phyloP scores from a whole-genome alignment of 106 monocot species.

The Dendrobium catenatum region DNA sequence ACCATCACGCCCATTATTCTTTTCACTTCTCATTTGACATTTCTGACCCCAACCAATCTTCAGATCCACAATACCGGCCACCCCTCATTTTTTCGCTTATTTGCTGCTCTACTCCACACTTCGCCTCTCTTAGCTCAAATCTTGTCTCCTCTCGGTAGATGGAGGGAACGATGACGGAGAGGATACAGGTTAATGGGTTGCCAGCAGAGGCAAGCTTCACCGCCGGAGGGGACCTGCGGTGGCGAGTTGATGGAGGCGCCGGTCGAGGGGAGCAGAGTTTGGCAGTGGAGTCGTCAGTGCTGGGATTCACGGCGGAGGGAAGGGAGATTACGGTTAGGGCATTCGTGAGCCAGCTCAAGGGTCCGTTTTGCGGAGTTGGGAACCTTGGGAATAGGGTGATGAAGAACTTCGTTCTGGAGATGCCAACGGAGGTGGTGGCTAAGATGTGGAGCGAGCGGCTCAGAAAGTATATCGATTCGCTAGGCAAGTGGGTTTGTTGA shows the following conservation, averaged over 20 bases:
- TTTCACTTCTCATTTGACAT: too few species aligned
- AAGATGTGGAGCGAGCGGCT: slow-evolving; percentile 35
- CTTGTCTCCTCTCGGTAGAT: neutral
- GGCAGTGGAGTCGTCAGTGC: slow-evolving; percentile 48
- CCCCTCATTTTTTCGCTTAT: too few species aligned
- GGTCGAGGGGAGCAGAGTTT: slow-evolving; percentile 21
- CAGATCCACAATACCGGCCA: too few species aligned
- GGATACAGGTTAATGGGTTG: slow-evolving; percentile 39
- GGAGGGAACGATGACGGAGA: slow-evolving; percentile 14
- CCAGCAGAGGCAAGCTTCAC: slow-evolving; percentile 30
- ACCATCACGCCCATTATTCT: too few species aligned
- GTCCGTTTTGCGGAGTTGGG: neutral
- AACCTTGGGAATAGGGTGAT: slow-evolving; percentile 19
- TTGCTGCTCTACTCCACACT: neutral
- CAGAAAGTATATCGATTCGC: slow-evolving; percentile 34
- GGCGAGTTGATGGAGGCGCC: slow-evolving; percentile 26
- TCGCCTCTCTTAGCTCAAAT: neutral
- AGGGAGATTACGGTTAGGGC: slow-evolving; percentile 31
- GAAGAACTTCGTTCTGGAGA: slow-evolving; percentile 68
- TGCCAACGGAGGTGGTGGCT: slow-evolving; percentile 27
- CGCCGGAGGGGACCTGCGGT: slow-evolving; percentile 30
- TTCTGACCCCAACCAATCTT: too few species aligned
- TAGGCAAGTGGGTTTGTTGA: slow-evolving; percentile 33
- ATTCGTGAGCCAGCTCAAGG: slow-evolving; percentile 14
- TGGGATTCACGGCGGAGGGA: slow-evolving; percentile 50